Evolutionary conservation across 768 basidiomycete genomes (phyloP), one percentile per base, ranked within the genome.

Genomic region (Cystobasidium tubakii): DNA sequence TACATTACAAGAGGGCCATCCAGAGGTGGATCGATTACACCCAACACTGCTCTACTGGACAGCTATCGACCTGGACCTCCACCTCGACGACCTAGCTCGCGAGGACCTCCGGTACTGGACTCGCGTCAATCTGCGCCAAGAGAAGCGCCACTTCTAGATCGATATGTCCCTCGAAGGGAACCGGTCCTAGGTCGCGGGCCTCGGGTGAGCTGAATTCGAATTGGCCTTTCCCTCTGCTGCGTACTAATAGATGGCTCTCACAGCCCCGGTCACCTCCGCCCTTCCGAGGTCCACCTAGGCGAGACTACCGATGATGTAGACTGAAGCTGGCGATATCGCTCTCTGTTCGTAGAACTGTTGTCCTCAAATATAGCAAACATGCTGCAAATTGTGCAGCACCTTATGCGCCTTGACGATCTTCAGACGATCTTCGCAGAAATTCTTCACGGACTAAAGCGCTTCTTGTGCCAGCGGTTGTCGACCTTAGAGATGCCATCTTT

Each of bases 1-100:
- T 50, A 9, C 21, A 50, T 19, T 50, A 50, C 12, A 15, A 50
- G 46, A 50, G 57, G 57, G 9, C 23, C 57, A 60, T 25, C 57
- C 29, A 27, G 29, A 29, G 57, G 57, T 27, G 33, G 57, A n/a
- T 50, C 46, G 3, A 50, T 6, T 19, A 50, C 46, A 19, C 46
- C 46, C 27, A 60, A 60, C 33, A 9, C 57, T 15, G 57, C 27
- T 31, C 21, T 60, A 31, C 57, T 60, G 13, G 57, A 60, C 23
- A 60, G 57, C 57, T 60, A 60, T 60, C 57, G 57, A 29, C 57
- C 57, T 2, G 57, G 57, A 60, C 57, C 57, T 27, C 29, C 57
- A 3, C 57, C 57, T 29, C 57, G 57, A 2, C 57, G 57, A 31
- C 29, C 25, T 4, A 60, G 57, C 57, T 29, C 57, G 9, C 29